Percentiles rank a stretch among this genome's conserved stretches.
Conservation (phyloP, 805 yeast genomes). For the Metschnikowia kofuensis region DNA sequence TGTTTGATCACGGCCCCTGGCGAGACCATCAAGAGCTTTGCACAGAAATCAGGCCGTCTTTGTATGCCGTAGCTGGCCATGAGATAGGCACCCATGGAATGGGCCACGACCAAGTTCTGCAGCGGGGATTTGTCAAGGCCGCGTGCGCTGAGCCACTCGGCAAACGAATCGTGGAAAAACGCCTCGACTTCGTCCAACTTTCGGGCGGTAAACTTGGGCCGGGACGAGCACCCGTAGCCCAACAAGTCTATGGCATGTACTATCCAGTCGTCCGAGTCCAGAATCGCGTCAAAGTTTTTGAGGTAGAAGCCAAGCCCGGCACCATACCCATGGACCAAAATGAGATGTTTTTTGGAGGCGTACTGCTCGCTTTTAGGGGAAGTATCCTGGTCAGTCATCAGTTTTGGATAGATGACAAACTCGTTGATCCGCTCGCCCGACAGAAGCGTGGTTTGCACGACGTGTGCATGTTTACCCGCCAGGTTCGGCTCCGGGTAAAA, state of each 20-base stretch:
- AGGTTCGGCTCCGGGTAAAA: conserved; percentile 39
- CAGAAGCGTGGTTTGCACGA: conserved; percentile 30
- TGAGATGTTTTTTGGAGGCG: conserved; percentile 26
- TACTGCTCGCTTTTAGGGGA: neutral
- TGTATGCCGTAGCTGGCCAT: conserved; percentile 64
- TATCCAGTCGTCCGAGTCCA: conserved; percentile 50
- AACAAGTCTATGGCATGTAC: conserved; percentile 83
- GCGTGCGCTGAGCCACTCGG: conserved; percentile 56
- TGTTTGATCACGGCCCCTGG: conserved; percentile 82
- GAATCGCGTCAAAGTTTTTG: conserved; percentile 33
- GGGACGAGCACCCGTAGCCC: conserved; percentile 87
- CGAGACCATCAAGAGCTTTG: conserved; percentile 71
- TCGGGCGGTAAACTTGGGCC: conserved; percentile 56
- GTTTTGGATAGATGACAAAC: conserved; percentile 33
- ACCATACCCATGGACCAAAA: conserved; percentile 46
- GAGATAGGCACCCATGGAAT: conserved; percentile 90
- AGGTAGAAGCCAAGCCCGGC: conserved; percentile 45
- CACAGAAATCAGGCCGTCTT: conserved; percentile 54
- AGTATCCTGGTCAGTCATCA: neutral
- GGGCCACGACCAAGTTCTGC: conserved; percentile 67
- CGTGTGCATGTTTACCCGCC: conserved; percentile 28
- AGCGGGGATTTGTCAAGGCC: conserved; percentile 32
- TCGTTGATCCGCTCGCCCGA: conserved; percentile 37
- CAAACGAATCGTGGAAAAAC: conserved; percentile 64
- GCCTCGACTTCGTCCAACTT: conserved; percentile 52